These are phyloP conservation scores for Melanomma pulvis-pyrius DNA, from an alignment of 495 filamentous ascomycete species.

Conservation along the genomic window DNA sequence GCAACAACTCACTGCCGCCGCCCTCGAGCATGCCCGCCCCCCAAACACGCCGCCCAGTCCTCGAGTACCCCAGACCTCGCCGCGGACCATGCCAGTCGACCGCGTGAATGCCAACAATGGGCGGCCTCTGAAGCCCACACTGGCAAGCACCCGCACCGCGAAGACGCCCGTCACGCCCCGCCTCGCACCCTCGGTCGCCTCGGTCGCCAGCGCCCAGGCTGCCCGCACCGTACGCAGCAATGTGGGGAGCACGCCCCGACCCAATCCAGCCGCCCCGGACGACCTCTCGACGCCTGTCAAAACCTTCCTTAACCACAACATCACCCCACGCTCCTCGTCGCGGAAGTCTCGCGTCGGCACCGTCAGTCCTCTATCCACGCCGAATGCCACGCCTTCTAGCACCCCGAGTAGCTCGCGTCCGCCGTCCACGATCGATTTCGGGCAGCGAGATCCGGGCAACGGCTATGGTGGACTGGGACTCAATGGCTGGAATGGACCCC, in stretches of 20 bases:
- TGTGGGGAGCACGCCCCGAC: constrained; percentile 26
- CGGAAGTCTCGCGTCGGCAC: constrained; percentile 44
- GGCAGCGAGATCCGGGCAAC: constrained; percentile 19
- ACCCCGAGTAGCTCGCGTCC: constrained; percentile 27
- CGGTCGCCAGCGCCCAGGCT: constrained; percentile 26
- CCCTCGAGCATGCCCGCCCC: constrained; percentile 16
- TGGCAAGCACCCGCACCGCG: constrained; percentile 42
- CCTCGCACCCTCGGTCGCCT: constrained; percentile 38
- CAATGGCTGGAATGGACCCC: constrained; percentile 21
- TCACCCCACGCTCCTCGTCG: constrained; percentile 48
- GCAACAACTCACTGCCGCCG: constrained; percentile 11
- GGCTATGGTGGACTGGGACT: constrained; percentile 26
- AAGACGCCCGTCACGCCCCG: constrained; percentile 45
- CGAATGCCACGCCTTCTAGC: constrained; percentile 37
- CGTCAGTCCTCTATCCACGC: constrained; percentile 41
- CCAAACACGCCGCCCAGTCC: neutral
- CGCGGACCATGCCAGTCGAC: constrained; percentile 34
- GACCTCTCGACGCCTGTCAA: constrained; percentile 42
- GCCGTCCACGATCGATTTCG: constrained; percentile 21
- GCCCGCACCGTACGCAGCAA: constrained; percentile 30
- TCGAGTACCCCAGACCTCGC: constrained; percentile 8
- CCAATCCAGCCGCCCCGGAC: constrained; percentile 28
- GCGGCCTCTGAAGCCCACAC: constrained; percentile 44
- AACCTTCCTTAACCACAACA: constrained; percentile 42
- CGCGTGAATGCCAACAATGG: constrained; percentile 28